Conservation (phyloP, 192 early-diverging fungal genomes). For the Coemansia sp. region DNA sequence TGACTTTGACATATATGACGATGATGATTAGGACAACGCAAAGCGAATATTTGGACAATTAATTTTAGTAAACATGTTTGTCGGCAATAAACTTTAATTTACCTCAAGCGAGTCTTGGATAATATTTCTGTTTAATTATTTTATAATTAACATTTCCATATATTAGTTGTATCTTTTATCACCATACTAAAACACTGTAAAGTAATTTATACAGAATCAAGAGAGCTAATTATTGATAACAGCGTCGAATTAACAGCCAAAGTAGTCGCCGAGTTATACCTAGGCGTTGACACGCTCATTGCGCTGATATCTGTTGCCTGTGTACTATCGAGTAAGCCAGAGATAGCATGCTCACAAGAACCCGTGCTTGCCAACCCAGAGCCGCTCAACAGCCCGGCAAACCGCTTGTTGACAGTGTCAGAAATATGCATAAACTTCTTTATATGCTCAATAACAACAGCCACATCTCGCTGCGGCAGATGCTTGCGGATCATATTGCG, state of each 20-base stretch:
- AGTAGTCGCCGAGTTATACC: background rate
- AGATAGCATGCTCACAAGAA: too few relatives aligned
- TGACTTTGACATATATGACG: constrained; percentile 36
- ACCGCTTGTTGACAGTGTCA: constrained; percentile 29
- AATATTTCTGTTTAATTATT: too few relatives aligned
- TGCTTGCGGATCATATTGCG: constrained; percentile 17
- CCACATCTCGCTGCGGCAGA: constrained; percentile 22
- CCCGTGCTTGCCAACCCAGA: constrained; percentile 7
- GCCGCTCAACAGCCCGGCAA: constrained; percentile 32
- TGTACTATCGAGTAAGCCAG: background rate
- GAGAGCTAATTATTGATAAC: constrained; percentile 21
- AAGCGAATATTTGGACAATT: background rate
- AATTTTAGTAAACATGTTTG: too few relatives aligned
- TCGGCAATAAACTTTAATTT: too few relatives aligned
- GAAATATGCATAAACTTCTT: constrained; percentile 40
- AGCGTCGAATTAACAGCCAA: constrained; percentile 17
- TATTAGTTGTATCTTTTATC: too few relatives aligned
- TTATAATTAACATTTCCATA: background rate
- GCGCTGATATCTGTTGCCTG: background rate
- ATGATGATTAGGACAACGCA: background rate
- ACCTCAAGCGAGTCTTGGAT: too few relatives aligned
- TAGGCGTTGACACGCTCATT: background rate
- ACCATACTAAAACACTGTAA: too few relatives aligned
- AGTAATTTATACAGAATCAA: constrained; percentile 2
- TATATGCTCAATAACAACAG: constrained; percentile 27